A percentile compares a stretch with the other conserved stretches of the same genome.
Evolutionary conservation across 2,329 filamentous ascomycete genomes (phyloP).

Genomic region (Exophiala lecanii-corni): DNA sequence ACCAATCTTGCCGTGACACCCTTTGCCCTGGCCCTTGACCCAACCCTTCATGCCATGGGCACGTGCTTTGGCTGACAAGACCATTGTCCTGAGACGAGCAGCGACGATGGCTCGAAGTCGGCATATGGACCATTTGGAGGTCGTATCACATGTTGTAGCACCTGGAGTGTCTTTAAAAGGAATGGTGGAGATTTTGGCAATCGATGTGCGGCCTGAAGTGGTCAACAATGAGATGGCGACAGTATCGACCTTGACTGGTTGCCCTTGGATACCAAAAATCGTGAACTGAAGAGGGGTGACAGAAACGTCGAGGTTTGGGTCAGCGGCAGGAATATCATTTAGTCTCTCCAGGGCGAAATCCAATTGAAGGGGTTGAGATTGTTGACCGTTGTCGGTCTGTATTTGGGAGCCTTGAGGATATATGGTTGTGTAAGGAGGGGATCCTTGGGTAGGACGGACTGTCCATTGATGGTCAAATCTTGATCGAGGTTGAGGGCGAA

Average conservation of each 20-base stretch:
- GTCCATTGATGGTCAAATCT: constrained; percentile 22
- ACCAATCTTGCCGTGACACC: constrained; percentile 17
- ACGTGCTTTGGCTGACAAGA: constrained; percentile 26
- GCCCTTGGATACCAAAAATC: constrained; percentile 39
- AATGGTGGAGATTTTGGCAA: constrained; percentile 33
- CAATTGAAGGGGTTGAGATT: constrained; percentile 35
- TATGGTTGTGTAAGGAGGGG: constrained; percentile 9
- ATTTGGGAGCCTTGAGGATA: constrained; percentile 20
- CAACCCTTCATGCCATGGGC: constrained; percentile 20
- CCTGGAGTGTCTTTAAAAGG: constrained; percentile 34
- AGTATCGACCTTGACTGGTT: constrained; percentile 42
- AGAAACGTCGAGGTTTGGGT: constrained; percentile 32
- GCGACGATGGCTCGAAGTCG: constrained; percentile 38
- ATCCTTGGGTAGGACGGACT: constrained; percentile 17
- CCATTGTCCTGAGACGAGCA: constrained; percentile 36
- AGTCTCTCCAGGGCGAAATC: constrained; percentile 42
- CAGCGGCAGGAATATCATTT: constrained; percentile 25
- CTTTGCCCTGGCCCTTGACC: constrained; percentile 14
- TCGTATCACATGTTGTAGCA: constrained; percentile 29
- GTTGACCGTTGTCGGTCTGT: constrained; percentile 31
- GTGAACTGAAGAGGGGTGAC: constrained; percentile 41
- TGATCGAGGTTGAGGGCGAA: constrained; percentile 17
- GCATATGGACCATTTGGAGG: constrained; percentile 41
- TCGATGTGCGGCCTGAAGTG: constrained; percentile 33
- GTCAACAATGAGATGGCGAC: constrained; percentile 38